These are phyloP conservation scores for Cordyceps sp. DNA, from an alignment of 2,329 filamentous ascomycete genomes.

Conservation along the genomic window DNA sequence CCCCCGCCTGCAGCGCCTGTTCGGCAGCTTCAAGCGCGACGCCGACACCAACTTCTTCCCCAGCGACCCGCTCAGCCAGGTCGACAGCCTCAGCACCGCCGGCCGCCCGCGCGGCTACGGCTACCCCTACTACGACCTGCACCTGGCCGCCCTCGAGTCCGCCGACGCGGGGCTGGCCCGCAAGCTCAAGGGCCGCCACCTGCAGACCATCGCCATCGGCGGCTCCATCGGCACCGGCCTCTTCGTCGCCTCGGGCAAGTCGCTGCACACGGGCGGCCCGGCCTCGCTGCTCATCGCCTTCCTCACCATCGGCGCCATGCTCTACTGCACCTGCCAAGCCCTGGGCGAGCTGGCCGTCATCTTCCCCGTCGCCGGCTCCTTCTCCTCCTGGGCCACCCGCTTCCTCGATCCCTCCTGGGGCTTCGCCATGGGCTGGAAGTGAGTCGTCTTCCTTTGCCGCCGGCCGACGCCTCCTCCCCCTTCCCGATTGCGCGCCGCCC, in stretches of 20 bases:
- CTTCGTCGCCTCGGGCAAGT: conserved; percentile 67
- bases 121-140: conserved; percentile 37
- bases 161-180: conserved; percentile 60
- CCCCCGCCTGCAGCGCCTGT: conserved; percentile 23
- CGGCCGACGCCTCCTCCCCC: background rate
- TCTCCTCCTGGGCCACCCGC: conserved; percentile 78
- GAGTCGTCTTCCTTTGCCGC: conserved; percentile 14
- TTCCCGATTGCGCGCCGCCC: background rate
- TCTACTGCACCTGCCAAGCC: conserved; percentile 84
- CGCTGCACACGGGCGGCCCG: conserved; percentile 57
- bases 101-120: conserved; percentile 9
- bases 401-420: conserved; percentile 92
- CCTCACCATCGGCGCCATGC: conserved; percentile 63
- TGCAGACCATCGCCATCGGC: conserved; percentile 97
- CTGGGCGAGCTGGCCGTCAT: conserved; percentile 82
- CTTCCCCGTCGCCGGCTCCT: conserved; percentile 83
- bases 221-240: conserved; percentile 83
- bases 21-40: conserved; percentile 49
- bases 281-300: conserved; percentile 68
- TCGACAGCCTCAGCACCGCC: conserved; percentile 9
- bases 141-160: conserved; percentile 51
- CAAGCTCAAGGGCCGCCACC: conserved; percentile 65
- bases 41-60: conserved; percentile 31
- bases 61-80: conserved; percentile 21
- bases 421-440: conserved; percentile 93